Percentiles rank a stretch among this genome's conserved stretches.
These are phyloP conservation scores for Aureobasidium sp. DNA, from an alignment of 2,329 filamentous ascomycete genomes.

Conservation along the genomic window DNA sequence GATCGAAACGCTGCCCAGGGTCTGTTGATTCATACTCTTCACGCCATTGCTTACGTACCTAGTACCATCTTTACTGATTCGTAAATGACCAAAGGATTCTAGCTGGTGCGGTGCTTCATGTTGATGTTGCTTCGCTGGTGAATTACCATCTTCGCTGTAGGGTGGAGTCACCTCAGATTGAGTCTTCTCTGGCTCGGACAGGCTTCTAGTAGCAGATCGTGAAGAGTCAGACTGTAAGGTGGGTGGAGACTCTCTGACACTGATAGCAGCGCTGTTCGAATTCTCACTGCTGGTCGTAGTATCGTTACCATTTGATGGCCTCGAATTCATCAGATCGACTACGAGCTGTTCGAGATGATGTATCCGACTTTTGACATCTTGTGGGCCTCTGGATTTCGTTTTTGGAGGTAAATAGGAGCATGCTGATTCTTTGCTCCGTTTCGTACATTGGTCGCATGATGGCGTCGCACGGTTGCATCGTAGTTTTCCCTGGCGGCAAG, in stretches of 20 bases:
- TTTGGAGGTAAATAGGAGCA: conserved; percentile 27
- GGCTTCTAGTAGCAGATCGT: not conserved
- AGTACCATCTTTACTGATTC: conserved; percentile 65
- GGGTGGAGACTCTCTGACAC: not conserved
- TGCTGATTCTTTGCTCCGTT: conserved; percentile 22
- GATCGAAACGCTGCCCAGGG: not conserved
- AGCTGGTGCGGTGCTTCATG: conserved; percentile 34
- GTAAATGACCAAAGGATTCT: conserved; percentile 70
- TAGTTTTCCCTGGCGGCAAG: conserved; percentile 28
- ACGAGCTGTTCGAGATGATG: conserved; percentile 26
- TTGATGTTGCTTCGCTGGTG: conserved; percentile 28
- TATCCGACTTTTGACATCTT: conserved; percentile 28
- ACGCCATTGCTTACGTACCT: not conserved
- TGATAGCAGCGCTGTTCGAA: not conserved
- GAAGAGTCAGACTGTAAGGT: not conserved
- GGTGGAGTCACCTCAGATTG: not conserved
- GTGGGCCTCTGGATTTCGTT: conserved; percentile 21
- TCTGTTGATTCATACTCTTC: not conserved
- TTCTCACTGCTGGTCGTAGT: not conserved
- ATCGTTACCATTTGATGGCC: not conserved
- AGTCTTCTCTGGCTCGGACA: not conserved
- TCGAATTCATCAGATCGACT: conserved; percentile 26
- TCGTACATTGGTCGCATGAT: conserved; percentile 31
- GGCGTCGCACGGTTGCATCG: conserved; percentile 27
- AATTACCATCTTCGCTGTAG: conserved; percentile 1